Conservation (phyloP, 306 rosid species). For the Oxytropis ochrocephala region DNA sequence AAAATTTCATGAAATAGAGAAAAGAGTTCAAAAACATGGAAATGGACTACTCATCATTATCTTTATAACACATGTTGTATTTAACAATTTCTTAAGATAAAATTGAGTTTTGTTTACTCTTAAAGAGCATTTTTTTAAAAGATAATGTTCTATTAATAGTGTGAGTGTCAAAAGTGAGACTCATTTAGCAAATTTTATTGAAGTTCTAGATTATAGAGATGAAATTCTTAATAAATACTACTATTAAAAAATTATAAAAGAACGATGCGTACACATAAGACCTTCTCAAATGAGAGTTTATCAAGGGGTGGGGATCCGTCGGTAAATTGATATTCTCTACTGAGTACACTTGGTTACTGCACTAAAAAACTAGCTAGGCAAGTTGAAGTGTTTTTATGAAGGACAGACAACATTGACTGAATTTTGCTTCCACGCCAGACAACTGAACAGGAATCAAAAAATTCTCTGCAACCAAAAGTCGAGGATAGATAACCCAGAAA, state of each 20-base stretch:
- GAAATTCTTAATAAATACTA: too few species aligned
- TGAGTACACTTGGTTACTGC: background rate
- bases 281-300: too few species aligned
- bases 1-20: background rate
- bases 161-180: too few species aligned
- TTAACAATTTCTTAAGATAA: background rate
- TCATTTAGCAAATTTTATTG: too few species aligned
- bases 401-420: slow-evolving; percentile 11
- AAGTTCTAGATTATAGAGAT: too few species aligned
- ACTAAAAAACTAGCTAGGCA: background rate
- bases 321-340: background rate
- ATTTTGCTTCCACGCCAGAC: slow-evolving; percentile 19
- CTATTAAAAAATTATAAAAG: too few species aligned
- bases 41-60: background rate
- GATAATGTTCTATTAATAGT: too few species aligned
- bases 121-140: background rate
- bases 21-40: background rate
- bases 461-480: slow-evolving; percentile 12
- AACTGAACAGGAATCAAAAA: slow-evolving; percentile 7
- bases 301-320: too few species aligned
- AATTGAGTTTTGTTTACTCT: background rate
- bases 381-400: background rate
- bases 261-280: too few species aligned
- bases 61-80: background rate
- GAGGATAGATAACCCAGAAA: background rate